These are phyloP conservation scores for Axilococcus clingmanii DNA, from an alignment of 139 green algal genomes.

Conservation along the genomic window DNA sequence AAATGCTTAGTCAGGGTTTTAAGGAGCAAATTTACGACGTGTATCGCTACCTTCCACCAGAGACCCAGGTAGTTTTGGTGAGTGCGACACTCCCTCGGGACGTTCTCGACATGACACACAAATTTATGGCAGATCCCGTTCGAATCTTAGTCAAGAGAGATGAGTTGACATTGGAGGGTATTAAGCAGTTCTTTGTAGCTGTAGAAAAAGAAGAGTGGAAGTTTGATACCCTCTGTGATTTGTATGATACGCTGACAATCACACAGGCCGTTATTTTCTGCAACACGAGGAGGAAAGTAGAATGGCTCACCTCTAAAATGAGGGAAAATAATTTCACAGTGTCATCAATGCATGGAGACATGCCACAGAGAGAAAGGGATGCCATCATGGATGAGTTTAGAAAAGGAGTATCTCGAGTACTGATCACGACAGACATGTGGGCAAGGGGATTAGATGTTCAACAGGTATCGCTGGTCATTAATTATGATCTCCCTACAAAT, in stretches of 20 bases:
- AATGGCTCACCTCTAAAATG: slow-evolving; percentile 98
- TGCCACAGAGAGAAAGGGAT: slow-evolving; percentile 97
- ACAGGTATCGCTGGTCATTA: slow-evolving; percentile 99
- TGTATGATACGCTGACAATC: slow-evolving; percentile 99
- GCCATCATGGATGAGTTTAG: slow-evolving; percentile 95
- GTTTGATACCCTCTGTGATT: slow-evolving; percentile 98
- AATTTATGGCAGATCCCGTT: slow-evolving; percentile 99
- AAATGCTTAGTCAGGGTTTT: slow-evolving; percentile 98
- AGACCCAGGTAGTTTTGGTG: slow-evolving; percentile 88
- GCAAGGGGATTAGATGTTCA: slow-evolving; percentile 95
- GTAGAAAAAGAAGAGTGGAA: slow-evolving; percentile 99
- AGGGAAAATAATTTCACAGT: slow-evolving; percentile 97
- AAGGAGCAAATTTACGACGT: slow-evolving; percentile 99
- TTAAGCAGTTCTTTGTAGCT: slow-evolving; percentile 99
- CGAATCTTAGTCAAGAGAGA: slow-evolving; percentile 98
- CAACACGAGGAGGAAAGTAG: slow-evolving; percentile 97
- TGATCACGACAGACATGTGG: slow-evolving; percentile 99
- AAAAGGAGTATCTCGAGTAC: slow-evolving; percentile 76
- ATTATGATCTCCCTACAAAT: slow-evolving; percentile 98
- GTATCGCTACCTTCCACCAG: slow-evolving; percentile 85
- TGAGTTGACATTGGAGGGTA: slow-evolving; percentile 99
- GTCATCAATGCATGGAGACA: slow-evolving; percentile 94
- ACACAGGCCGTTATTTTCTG: slow-evolving; percentile 99
- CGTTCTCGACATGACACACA: slow-evolving; percentile 95
- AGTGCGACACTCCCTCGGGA: slow-evolving; percentile 90